phyloP scores from a whole-genome alignment of 75 land plant genomes.

The Pseudotsuga menziesii region DNA sequence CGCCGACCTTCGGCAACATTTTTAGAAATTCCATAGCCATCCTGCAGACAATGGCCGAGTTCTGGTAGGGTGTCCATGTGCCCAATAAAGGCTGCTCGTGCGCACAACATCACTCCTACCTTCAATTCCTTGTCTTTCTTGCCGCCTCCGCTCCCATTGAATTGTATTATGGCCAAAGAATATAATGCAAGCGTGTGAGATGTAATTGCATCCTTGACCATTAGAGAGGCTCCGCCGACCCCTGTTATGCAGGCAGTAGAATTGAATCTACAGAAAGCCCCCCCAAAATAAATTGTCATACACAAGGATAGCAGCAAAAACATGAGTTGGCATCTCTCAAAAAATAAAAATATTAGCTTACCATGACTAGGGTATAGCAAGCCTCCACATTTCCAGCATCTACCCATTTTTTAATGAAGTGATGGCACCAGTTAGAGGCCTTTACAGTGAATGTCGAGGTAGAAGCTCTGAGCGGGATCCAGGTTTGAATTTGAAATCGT shows the following conservation, averaged over 20 bases:
- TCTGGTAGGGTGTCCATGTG: slow-evolving; percentile 86
- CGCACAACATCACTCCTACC: slow-evolving; percentile 80
- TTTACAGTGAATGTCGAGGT: slow-evolving; percentile 22
- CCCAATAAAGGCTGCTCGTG: slow-evolving; percentile 70
- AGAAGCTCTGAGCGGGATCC: slow-evolving; percentile 27
- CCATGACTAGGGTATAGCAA: slow-evolving; percentile 68
- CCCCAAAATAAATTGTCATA: not conserved
- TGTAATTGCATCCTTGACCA: slow-evolving; percentile 79
- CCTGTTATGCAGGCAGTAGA: slow-evolving; percentile 59
- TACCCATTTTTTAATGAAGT: slow-evolving; percentile 51
- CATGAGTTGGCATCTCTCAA: not conserved
- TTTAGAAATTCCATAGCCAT: slow-evolving; percentile 64
- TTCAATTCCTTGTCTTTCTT: slow-evolving; percentile 85
- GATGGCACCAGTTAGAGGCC: slow-evolving; percentile 58
- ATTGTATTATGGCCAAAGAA: slow-evolving; percentile 82
- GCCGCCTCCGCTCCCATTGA: slow-evolving; percentile 92
- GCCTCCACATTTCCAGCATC: slow-evolving; percentile 62
- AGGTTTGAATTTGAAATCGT: no score
- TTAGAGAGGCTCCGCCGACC: slow-evolving; percentile 60
- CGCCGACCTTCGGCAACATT: slow-evolving; percentile 49
- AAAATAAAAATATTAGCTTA: slow-evolving; percentile 3
- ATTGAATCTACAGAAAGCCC: slow-evolving; percentile 47
- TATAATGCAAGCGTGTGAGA: slow-evolving; percentile 78
- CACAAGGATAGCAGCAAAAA: not conserved
- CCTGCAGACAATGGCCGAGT: slow-evolving; percentile 88